Conservation (phyloP, 768 basidiomycete species). For the Trametes sanguinea region DNA sequence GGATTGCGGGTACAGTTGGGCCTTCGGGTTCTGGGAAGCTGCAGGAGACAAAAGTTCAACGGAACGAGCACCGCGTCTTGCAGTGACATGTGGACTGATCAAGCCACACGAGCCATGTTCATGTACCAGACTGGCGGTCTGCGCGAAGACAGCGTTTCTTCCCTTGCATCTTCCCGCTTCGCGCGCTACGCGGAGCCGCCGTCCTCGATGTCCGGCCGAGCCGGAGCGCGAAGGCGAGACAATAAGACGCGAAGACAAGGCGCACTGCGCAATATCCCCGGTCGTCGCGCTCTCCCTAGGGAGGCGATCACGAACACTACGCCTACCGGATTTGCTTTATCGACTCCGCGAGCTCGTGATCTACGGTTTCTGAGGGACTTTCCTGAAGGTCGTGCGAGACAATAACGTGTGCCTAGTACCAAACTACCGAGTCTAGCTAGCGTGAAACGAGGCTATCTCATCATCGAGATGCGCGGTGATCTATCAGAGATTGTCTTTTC, state of each 20-base stretch:
- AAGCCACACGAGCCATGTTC: slow-evolving; percentile 15
- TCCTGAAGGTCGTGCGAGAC: slow-evolving; percentile 2
- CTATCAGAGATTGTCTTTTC: slow-evolving; percentile 8
- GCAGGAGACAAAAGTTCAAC: slow-evolving; percentile 11
- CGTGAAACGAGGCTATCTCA: slow-evolving; percentile 10
- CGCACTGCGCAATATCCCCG: not conserved
- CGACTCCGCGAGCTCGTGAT: slow-evolving; percentile 7
- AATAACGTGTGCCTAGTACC: slow-evolving; percentile 13
- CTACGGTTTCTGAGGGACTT: not conserved
- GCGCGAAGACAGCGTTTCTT: slow-evolving; percentile 3
- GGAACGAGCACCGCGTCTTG: slow-evolving; percentile 4
- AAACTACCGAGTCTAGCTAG: slow-evolving; percentile 13
- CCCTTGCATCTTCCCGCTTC: not conserved
- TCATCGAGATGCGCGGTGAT: not conserved
- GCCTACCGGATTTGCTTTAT: slow-evolving; percentile 13
- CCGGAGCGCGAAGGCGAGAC: slow-evolving; percentile 7
- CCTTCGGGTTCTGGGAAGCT: slow-evolving; percentile 5
- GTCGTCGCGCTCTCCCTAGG: not conserved
- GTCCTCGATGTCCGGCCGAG: not conserved
- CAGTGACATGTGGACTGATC: slow-evolving; percentile 16
- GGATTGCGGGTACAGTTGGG: not conserved
- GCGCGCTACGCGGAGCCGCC: slow-evolving; percentile 13
- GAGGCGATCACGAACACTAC: slow-evolving; percentile 3
- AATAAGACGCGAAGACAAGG: slow-evolving; percentile 12
- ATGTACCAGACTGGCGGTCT: slow-evolving; percentile 14